Evolutionary conservation across 2,329 filamentous ascomycete genomes (phyloP), one percentile per base, ranked within the genome.

Genomic region (Elsinoe australis): DNA sequence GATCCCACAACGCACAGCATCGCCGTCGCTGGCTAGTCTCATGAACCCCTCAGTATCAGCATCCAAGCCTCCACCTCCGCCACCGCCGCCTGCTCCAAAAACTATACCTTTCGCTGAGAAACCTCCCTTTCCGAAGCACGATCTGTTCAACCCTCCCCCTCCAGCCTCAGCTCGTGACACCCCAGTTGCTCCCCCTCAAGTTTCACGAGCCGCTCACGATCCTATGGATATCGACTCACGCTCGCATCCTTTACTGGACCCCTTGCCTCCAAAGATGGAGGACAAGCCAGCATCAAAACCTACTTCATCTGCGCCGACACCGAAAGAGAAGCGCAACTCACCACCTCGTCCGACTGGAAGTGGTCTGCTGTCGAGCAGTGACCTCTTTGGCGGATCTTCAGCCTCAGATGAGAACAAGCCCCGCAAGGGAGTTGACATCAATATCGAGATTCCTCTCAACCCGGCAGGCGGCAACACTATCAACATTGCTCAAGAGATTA

Each of bases 401-500:
- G 68, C 67, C 18, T 64, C 73, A 7, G 67, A 71, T 36, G 70
- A 64, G 53, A 55, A 61, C 49, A 58, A 61, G 12, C 53, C 63
- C 49, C 55, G 62, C 51, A 64, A 69, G 71, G 50, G 78, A 77
- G 2, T 88, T 81, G 32, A 94, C 80, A 95, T 98, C 53, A 78
- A 94, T 47, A 75, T 98, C 14, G 82, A 85, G 49, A 82, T 98
- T 50, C 80, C 85, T 0, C 75, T 98, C 31, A 78, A 83, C 50
- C 86, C 87, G 32, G 81, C 86, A 57, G 83, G 79, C 28, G 95
- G 95, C 64, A 87, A 90, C 56, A 90, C 94, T 52, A 80, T 98
- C 67, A 96, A 96, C 64, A 95, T 96, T 55, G 89, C 90, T 59
- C 86, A 87, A 35, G 75, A 96, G 66, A 92, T 94, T 8, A 87